Base-by-base conservation (phyloP, 2,329 filamentous ascomycete genomes). In the Alternaria gaisen region DNA sequence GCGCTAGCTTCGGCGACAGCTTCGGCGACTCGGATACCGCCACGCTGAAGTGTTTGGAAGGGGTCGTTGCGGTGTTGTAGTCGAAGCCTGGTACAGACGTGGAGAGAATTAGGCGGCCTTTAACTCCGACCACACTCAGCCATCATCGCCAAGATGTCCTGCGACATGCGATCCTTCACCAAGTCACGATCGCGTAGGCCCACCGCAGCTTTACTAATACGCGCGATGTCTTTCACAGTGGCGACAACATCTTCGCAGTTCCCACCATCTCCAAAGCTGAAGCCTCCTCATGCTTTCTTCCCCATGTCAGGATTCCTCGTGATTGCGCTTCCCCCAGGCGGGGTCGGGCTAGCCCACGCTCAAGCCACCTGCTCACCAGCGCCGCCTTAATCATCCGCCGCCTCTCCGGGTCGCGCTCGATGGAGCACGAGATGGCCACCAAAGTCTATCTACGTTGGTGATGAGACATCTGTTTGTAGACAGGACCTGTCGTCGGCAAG, bases 111-210 rank as follows among this genome's bases (percentile, higher is more conserved):
- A 62, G 56, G 60, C 61, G 50, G 59, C 50, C 55, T 61, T 71
- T 64, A 68, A 70, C 60, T 70, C 67, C 67, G 64, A 63, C 55
- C 38, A 61, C 34, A 26, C 44, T 58, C 52, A 56, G 26, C 42
- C 34, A 61, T 53, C 28, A 42, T 44, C 34, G 62, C 62, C 62
- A 64, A 64, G 62, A 24, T 22, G 41, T 36, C 47, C 48, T 56
- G 34, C 34, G 48, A 36, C 30, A 26, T 53, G 61, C 44, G 40
- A 51, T 43, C 54, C n/a, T 30, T 16, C 61, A 60, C 34, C 58
- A 48, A 38, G 20, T 61, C 53, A 63, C 42, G 7, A 48, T 50
- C 50, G 43, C 36, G 40, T 44, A 48, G 24, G n/a, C 36, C n/a
- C 53, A 41, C 10, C 43, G 36, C 40, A 56, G 24, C 57, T 46